phyloP scores from a whole-genome alignment of 2,329 filamentous ascomycete species.

The Didymella segeticola region DNA sequence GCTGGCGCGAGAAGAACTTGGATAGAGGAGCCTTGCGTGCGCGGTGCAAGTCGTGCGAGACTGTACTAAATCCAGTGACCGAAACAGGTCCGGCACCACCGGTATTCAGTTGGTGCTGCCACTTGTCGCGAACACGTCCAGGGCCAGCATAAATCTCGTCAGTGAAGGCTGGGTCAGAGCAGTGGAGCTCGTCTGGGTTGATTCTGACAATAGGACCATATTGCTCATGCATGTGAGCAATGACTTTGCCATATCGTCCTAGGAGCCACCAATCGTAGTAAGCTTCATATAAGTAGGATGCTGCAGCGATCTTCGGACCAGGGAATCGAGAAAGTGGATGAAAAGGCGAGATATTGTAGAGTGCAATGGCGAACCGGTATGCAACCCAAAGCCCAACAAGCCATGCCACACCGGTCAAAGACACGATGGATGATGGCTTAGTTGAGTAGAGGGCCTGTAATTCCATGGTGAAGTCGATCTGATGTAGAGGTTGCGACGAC shows the following conservation, averaged over 20 bases:
- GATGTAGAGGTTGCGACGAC: not conserved
- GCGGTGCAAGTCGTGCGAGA: constrained; percentile 44
- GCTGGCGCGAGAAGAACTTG: constrained; percentile 47
- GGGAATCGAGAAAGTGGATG: constrained; percentile 36
- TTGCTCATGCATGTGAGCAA: constrained; percentile 43
- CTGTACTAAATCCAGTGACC: constrained; percentile 36
- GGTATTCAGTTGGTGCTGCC: constrained; percentile 35
- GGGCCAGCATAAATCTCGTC: constrained; percentile 44
- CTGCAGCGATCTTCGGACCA: constrained; percentile 40
- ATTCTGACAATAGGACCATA: constrained; percentile 44
- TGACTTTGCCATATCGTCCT: constrained; percentile 44
- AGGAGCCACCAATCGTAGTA: constrained; percentile 38
- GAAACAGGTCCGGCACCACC: constrained; percentile 34
- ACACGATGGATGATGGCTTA: constrained; percentile 18
- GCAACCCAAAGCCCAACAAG: constrained; percentile 26
- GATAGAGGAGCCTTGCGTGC: constrained; percentile 39
- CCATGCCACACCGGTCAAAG: constrained; percentile 22
- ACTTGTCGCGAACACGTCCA: constrained; percentile 30
- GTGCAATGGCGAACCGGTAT: constrained; percentile 24
- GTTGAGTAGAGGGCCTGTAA: constrained; percentile 18
- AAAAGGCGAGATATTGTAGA: constrained; percentile 35
- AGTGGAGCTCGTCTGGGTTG: constrained; percentile 44
- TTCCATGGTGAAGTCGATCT: constrained; percentile 23
- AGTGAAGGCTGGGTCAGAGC: constrained; percentile 40
- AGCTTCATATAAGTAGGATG: constrained; percentile 36